These are phyloP conservation scores for Filosporella fistucella DNA, from an alignment of 495 filamentous ascomycete species.

Conservation along the genomic window DNA sequence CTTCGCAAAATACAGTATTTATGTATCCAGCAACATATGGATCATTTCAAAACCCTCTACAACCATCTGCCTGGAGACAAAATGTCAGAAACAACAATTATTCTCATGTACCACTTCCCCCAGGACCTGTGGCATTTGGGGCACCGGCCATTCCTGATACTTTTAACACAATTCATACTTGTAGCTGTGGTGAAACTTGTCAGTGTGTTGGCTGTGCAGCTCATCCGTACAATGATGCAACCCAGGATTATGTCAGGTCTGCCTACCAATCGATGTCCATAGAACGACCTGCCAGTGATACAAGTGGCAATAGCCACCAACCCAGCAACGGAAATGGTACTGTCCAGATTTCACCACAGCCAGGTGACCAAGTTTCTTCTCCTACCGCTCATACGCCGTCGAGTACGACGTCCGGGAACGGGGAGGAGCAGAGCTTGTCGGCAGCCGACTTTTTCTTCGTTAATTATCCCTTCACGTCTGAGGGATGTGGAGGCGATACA, in stretches of 20 bases:
- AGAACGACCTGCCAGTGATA: conserved; percentile 15
- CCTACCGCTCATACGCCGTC: conserved; percentile 30
- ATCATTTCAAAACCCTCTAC: conserved; percentile 34
- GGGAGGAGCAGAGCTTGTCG: conserved; percentile 39
- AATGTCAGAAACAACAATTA: conserved; percentile 21
- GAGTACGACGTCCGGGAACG: conserved; percentile 33
- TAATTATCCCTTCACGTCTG: conserved; percentile 32
- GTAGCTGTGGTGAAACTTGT: conserved; percentile 63
- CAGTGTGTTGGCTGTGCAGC: conserved; percentile 64
- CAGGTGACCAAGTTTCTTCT: conserved; percentile 12
- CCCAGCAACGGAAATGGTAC: conserved; percentile 6
- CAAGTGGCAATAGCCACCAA: conserved; percentile 9
- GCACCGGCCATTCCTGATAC: conserved; percentile 12
- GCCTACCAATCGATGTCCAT: conserved; percentile 21
- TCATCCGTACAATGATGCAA: conserved; percentile 71
- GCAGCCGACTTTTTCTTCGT: conserved; percentile 45
- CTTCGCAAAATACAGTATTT: conserved; percentile 19
- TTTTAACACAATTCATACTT: conserved; percentile 24
- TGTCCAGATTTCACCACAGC: neutral
- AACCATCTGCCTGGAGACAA: conserved; percentile 36
- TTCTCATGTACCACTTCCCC: conserved; percentile 3
- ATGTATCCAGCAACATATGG: conserved; percentile 33
- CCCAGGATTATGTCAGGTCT: conserved; percentile 54
- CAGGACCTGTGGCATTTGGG: conserved; percentile 13
- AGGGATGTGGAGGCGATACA: conserved; percentile 31